Evolutionary conservation across 2,329 filamentous ascomycete species (phyloP).

Genomic region (Ascocoryne sarcoides): DNA sequence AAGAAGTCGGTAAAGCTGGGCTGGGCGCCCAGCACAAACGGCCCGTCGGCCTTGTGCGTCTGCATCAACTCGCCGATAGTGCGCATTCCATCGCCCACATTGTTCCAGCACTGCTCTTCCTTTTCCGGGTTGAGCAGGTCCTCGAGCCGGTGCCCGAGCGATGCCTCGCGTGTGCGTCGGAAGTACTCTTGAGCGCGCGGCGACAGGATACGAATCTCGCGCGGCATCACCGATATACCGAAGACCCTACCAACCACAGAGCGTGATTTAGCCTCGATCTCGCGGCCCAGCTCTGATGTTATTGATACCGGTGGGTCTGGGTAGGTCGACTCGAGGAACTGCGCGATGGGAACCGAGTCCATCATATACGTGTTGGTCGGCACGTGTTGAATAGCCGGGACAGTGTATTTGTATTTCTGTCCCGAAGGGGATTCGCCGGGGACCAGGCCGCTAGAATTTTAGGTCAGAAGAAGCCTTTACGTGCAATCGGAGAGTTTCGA

Average conservation of each 20-base stretch:
- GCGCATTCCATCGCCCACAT: constrained; percentile 21
- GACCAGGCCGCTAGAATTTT: constrained; percentile 19
- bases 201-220: constrained; percentile 31
- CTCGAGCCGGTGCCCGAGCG: constrained; percentile 30
- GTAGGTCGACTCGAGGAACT: constrained; percentile 35
- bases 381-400: constrained; percentile 34
- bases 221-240: constrained; percentile 29
- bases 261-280: constrained; percentile 29
- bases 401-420: constrained; percentile 30
- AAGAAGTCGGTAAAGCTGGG: constrained; percentile 34
- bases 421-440: constrained; percentile 15
- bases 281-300: constrained; percentile 29
- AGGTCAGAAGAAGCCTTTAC: constrained; percentile 4
- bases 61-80: constrained; percentile 29
- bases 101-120: constrained; percentile 26
- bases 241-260: constrained; percentile 24
- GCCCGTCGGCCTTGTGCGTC: constrained; percentile 29
- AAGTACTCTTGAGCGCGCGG: constrained; percentile 32
- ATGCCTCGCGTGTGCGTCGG: constrained; percentile 31
- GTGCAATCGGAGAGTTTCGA: constrained; percentile 1
- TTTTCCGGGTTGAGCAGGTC: constrained; percentile 25
- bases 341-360: constrained; percentile 32
- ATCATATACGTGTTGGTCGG: constrained; percentile 33
- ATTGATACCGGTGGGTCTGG: constrained; percentile 29
- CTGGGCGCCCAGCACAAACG: constrained; percentile 31